Conservation (phyloP, 2,329 filamentous ascomycete species). For the Microsporum audouinii region DNA sequence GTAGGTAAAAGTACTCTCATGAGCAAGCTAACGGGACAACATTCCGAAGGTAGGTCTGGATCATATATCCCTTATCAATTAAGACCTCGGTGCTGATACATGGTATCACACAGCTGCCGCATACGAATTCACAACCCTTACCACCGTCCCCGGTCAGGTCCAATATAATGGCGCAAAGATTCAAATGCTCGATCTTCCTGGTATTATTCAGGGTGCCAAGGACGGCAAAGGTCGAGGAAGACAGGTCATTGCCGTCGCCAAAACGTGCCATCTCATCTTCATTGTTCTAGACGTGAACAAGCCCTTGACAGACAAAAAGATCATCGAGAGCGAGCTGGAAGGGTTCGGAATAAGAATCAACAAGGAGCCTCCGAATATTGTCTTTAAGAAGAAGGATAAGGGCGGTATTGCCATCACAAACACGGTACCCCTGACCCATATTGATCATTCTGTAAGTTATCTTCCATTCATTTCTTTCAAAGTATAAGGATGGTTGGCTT, state of each 20-base stretch:
- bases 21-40: slow-evolving; percentile 86
- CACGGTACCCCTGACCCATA: slow-evolving; percentile 82
- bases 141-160: slow-evolving; percentile 92
- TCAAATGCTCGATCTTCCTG: slow-evolving; percentile 94
- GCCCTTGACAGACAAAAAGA: slow-evolving; percentile 86
- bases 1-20: slow-evolving; percentile 98
- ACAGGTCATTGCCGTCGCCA: slow-evolving; percentile 96
- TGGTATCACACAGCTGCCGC: slow-evolving; percentile 53
- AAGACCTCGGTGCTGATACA: not conserved
- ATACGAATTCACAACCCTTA: slow-evolving; percentile 97
- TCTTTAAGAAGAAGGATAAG: slow-evolving; percentile 99
- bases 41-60: slow-evolving; percentile 57
- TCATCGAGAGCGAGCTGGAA: slow-evolving; percentile 91
- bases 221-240: slow-evolving; percentile 95
- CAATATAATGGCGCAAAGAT: slow-evolving; percentile 93
- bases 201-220: slow-evolving; percentile 98
- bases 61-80: not conserved
- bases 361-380: slow-evolving; percentile 92
- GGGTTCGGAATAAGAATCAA: slow-evolving; percentile 97
- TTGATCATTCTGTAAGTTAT: slow-evolving; percentile 59
- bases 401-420: slow-evolving; percentile 93
- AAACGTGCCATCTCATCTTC: slow-evolving; percentile 97
- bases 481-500: not conserved
- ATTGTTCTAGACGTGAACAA: slow-evolving; percentile 99
- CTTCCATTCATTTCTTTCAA: not conserved